phyloP scores from a whole-genome alignment of 257 asterid species.

The Linderniella brevidens region DNA sequence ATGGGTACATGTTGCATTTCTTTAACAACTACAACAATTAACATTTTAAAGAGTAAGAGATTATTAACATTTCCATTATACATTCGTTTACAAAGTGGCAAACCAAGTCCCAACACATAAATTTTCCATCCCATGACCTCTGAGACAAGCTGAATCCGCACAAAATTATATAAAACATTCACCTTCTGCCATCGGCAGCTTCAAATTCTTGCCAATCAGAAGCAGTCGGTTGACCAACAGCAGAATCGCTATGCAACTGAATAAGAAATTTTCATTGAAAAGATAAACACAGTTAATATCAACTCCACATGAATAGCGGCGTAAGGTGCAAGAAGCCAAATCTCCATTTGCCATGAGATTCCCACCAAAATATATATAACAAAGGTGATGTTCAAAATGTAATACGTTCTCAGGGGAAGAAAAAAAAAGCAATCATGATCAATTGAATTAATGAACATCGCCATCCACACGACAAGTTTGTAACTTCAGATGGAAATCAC shows the following conservation, averaged over 20 bases:
- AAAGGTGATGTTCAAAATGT: too few species aligned
- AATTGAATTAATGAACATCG: not conserved
- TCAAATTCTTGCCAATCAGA: slow-evolving; percentile 95
- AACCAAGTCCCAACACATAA: not conserved
- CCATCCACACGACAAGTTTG: not conserved
- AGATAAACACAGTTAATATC: slow-evolving; percentile 7
- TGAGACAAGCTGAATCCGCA: not conserved
- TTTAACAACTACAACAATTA: too few species aligned
- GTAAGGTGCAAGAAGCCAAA: not conserved
- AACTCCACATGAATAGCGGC: slow-evolving; percentile 3
- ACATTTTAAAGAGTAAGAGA: too few species aligned
- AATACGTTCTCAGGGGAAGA: too few species aligned
- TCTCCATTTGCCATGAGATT: not conserved
- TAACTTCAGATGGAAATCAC: not conserved
- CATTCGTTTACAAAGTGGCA: too few species aligned
- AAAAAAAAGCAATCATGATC: too few species aligned
- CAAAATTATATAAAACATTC: slow-evolving; percentile 8
- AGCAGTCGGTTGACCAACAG: slow-evolving; percentile 33
- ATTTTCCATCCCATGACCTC: not conserved
- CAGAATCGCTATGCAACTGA: slow-evolving; percentile 29
- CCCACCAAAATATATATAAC: too few species aligned
- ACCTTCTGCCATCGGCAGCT: slow-evolving; percentile 93
- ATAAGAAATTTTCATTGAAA: slow-evolving; percentile 1
- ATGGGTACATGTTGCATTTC: too few species aligned
- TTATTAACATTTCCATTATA: too few species aligned